Percentiles rank a stretch among this genome's conserved stretches.
These are phyloP conservation scores for Aspergillus avenaceus DNA, from an alignment of 495 filamentous ascomycete species.

Conservation along the genomic window DNA sequence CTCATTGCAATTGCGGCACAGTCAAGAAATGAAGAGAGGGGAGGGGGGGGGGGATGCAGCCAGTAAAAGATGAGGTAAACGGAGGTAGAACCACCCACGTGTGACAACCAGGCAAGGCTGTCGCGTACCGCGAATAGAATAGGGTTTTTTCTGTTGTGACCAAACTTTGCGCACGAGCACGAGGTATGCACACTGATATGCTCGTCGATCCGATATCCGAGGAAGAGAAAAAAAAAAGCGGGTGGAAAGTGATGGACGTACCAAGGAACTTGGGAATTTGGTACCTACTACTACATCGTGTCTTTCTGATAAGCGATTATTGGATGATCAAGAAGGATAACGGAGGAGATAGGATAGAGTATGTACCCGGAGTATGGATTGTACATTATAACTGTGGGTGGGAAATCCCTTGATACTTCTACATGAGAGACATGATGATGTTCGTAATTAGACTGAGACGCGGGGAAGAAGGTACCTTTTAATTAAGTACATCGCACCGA, in stretches of 20 bases:
- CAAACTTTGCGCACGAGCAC: not conserved
- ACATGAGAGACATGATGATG: too few species aligned
- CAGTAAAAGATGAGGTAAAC: not conserved
- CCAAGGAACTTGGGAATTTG: not conserved
- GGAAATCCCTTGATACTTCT: too few species aligned
- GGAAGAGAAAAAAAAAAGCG: not conserved
- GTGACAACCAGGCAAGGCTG: not conserved
- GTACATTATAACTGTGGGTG: too few species aligned
- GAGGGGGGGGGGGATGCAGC: not conserved
- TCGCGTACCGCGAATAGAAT: not conserved
- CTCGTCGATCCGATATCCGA: not conserved
- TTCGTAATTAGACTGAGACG: not conserved
- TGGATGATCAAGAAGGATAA: too few species aligned
- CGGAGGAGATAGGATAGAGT: too few species aligned
- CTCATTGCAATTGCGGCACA: not conserved
- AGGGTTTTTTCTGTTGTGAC: not conserved
- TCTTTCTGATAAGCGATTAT: too few species aligned
- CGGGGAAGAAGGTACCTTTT: not conserved
- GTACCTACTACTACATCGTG: not conserved
- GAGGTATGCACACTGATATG: not conserved
- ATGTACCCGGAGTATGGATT: not conserved
- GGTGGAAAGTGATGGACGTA: not conserved
- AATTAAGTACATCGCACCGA: too few species aligned
- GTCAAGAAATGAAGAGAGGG: too few species aligned
- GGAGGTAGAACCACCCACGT: not conserved